A percentile compares a stretch with the other conserved stretches of the same genome.
Conservation (phyloP, 768 basidiomycete species). For the Mrakia gelida region DNA sequence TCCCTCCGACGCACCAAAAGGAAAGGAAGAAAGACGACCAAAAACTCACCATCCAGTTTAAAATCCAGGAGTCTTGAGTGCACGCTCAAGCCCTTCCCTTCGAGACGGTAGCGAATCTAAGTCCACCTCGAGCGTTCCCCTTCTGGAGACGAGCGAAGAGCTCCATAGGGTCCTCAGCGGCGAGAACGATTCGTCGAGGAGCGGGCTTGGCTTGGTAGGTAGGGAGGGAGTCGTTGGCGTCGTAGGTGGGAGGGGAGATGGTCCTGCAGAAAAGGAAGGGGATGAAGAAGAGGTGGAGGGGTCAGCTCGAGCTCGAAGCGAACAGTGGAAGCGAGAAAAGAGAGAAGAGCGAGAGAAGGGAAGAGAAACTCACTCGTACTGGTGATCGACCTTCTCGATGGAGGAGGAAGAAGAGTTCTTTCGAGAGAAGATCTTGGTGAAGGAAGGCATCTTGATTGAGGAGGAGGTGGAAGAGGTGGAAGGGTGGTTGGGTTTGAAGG, state of each 20-base stretch:
- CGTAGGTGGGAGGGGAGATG: neutral
- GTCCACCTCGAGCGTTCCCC: neutral
- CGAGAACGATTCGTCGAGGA: constrained; percentile 1
- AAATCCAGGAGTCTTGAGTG: no score
- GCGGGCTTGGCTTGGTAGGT: neutral
- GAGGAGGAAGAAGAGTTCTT: neutral
- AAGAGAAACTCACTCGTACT: constrained; percentile 4
- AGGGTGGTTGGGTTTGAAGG: neutral
- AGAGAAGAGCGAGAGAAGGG: no score
- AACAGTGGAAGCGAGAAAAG: neutral
- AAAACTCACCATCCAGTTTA: no score
- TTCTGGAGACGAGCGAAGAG: neutral
- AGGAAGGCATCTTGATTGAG: neutral
- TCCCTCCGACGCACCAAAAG: no score
- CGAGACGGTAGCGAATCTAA: neutral
- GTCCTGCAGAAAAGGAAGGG: neutral
- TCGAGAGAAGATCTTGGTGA: constrained; percentile 9
- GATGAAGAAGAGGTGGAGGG: neutral
- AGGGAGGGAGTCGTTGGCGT: neutral
- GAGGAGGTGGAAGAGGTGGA: neutral
- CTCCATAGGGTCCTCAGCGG: neutral
- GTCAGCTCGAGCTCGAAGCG: neutral
- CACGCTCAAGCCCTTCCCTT: neutral
- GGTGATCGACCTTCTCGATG: neutral
- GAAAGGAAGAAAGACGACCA: no score